Evolutionary conservation across 2,329 filamentous ascomycete species (phyloP).

Genomic region (Fusarium austroafricanum): DNA sequence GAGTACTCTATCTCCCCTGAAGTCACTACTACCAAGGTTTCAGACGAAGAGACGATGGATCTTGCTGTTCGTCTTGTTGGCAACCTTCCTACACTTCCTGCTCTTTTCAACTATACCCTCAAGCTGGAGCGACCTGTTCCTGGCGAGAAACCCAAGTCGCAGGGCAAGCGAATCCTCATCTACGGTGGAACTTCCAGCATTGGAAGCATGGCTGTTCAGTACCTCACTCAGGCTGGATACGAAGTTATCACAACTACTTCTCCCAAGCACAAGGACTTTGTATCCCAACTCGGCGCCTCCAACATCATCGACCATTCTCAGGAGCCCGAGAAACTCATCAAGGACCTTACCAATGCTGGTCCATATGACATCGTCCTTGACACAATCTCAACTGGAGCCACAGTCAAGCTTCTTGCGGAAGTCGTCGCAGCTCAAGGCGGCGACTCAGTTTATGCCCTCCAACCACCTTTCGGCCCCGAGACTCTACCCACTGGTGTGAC

Average conservation of each 20-base stretch:
- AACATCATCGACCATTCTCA: constrained; percentile 22
- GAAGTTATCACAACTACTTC: constrained; percentile 35
- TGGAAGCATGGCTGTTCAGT: constrained; percentile 31
- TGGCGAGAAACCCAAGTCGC: neutral
- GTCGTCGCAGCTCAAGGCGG: constrained; percentile 29
- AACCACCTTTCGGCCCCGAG: constrained; percentile 29
- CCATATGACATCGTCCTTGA: constrained; percentile 30
- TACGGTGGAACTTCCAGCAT: constrained; percentile 38
- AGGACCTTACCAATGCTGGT: constrained; percentile 12
- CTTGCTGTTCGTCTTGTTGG: constrained; percentile 33
- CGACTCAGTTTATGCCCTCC: constrained; percentile 28
- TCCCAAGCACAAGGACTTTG: constrained; percentile 30
- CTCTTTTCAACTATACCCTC: constrained; percentile 31
- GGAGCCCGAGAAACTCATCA: neutral
- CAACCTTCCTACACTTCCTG: constrained; percentile 31
- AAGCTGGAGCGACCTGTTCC: constrained; percentile 25
- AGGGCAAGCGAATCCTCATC: constrained; percentile 25
- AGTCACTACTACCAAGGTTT: constrained; percentile 25
- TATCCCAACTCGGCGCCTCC: constrained; percentile 22
- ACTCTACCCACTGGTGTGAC: constrained; percentile 23
- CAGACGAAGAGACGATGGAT: constrained; percentile 12
- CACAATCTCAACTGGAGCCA: constrained; percentile 29
- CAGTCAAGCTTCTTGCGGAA: constrained; percentile 27
- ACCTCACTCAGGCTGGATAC: constrained; percentile 35
- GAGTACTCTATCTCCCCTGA: constrained; percentile 16